phyloP scores from a whole-genome alignment of 2,329 filamentous ascomycete genomes.

The Thielaviopsis ethacetica region DNA sequence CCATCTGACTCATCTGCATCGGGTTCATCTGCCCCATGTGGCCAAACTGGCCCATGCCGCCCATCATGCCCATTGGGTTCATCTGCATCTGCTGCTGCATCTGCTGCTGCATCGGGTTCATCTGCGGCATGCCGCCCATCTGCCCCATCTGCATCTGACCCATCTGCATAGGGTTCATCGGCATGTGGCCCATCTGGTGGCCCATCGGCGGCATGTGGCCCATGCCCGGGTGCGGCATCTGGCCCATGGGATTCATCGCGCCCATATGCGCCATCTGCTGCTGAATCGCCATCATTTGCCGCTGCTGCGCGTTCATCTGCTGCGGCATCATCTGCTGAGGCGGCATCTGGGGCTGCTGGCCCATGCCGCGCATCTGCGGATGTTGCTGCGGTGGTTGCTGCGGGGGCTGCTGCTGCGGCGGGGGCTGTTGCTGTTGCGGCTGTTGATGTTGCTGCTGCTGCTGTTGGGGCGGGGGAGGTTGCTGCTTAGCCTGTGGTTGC shows the following conservation, averaged over 20 bases:
- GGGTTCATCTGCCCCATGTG: slow-evolving; percentile 9
- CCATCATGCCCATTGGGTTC: slow-evolving; percentile 11
- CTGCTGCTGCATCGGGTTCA: slow-evolving; percentile 8
- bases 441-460: neutral
- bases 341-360: slow-evolving; percentile 7
- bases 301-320: slow-evolving; percentile 8
- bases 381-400: slow-evolving; percentile 4
- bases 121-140: slow-evolving; percentile 7
- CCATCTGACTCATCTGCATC: slow-evolving; percentile 11
- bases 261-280: slow-evolving; percentile 10
- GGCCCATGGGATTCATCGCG: slow-evolving; percentile 8
- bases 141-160: slow-evolving; percentile 6
- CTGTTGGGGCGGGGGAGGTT: neutral
- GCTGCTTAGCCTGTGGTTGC: neutral
- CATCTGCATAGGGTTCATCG: slow-evolving; percentile 11
- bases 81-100: slow-evolving; percentile 11
- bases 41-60: slow-evolving; percentile 8
- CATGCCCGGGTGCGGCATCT: slow-evolving; percentile 9
- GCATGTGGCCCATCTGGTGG: slow-evolving; percentile 10
- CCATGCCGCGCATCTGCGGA: slow-evolving; percentile 10
- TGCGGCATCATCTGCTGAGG: slow-evolving; percentile 7
- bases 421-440: neutral
- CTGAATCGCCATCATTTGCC: slow-evolving; percentile 10
- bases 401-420: neutral
- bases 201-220: slow-evolving; percentile 8